Conservation (phyloP, 2,329 filamentous ascomycete genomes). For the Pseudogymnoascus sp. region DNA sequence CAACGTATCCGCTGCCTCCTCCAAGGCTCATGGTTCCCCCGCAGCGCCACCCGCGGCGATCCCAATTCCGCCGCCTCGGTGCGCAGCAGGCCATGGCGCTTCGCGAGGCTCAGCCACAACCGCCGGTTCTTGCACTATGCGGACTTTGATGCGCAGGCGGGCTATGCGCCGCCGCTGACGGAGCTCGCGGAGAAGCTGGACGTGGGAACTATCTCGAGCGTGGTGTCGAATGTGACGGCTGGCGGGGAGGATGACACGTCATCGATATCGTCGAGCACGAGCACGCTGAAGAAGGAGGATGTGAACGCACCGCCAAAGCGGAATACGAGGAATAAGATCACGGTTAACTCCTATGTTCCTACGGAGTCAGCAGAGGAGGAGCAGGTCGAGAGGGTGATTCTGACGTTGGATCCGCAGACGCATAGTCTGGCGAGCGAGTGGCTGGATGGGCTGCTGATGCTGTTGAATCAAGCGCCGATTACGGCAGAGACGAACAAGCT, state of each 20-base stretch:
- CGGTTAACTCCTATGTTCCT: conserved; percentile 68
- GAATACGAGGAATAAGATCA: conserved; percentile 70
- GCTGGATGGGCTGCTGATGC: conserved; percentile 91
- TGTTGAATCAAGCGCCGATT: conserved; percentile 90
- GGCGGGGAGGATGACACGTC: conserved; percentile 34
- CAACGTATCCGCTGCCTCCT: conserved; percentile 87
- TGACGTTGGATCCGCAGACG: conserved; percentile 75
- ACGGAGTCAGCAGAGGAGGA: conserved; percentile 29
- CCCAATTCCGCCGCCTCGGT: conserved; percentile 29
- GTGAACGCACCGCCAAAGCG: conserved; percentile 13
- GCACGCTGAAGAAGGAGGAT: conserved; percentile 34
- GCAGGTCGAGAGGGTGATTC: conserved; percentile 61
- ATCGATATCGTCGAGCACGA: conserved; percentile 36
- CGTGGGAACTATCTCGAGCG: conserved; percentile 78
- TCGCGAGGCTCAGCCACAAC: conserved; percentile 84
- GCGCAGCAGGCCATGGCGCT: conserved; percentile 57
- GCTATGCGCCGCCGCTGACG: conserved; percentile 64
- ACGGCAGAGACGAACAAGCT: conserved; percentile 94
- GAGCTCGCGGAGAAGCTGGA: conserved; percentile 75
- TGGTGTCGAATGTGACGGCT: conserved; percentile 73
- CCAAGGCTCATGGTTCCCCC: conserved; percentile 77
- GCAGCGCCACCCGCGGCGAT: conserved; percentile 34
- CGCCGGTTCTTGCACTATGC: conserved; percentile 83
- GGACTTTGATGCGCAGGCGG: conserved; percentile 64
- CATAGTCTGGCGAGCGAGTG: conserved; percentile 88